phyloP scores from a whole-genome alignment of 192 early-diverging fungal species.

The Backusella mclennaniae region DNA sequence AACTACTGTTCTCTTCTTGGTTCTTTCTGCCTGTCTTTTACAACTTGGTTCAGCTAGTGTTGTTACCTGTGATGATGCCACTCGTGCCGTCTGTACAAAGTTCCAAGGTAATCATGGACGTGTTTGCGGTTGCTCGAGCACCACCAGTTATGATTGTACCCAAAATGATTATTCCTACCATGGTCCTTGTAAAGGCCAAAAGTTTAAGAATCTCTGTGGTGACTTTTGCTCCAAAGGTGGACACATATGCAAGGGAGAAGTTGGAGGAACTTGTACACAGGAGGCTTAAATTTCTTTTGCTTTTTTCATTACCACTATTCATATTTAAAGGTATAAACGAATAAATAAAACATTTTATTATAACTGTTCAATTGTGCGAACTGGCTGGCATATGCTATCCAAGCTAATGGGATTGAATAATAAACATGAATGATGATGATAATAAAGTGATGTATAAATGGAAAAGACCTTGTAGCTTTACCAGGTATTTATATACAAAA shows the following conservation, averaged over 20 bases:
- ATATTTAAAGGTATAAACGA: no score
- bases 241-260: not conserved
- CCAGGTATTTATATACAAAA: no score
- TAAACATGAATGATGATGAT: no score
- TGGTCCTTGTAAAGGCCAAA: not conserved
- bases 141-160: not conserved
- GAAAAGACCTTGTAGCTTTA: no score
- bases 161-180: not conserved
- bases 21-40: not conserved
- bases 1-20: not conserved
- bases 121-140: not conserved
- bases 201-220: not conserved
- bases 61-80: not conserved
- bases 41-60: not conserved
- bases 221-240: not conserved
- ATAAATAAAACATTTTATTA: no score
- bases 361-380: no score
- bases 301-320: no score
- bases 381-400: no score
- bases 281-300: no score
- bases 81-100: not conserved
- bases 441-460: no score
- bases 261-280: not conserved
- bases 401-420: no score
- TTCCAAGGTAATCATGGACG: not conserved